Percentiles rank a stretch among this genome's conserved stretches.
Conservation (phyloP, 2,329 filamentous ascomycete species). For the Gyromitra esculenta region DNA sequence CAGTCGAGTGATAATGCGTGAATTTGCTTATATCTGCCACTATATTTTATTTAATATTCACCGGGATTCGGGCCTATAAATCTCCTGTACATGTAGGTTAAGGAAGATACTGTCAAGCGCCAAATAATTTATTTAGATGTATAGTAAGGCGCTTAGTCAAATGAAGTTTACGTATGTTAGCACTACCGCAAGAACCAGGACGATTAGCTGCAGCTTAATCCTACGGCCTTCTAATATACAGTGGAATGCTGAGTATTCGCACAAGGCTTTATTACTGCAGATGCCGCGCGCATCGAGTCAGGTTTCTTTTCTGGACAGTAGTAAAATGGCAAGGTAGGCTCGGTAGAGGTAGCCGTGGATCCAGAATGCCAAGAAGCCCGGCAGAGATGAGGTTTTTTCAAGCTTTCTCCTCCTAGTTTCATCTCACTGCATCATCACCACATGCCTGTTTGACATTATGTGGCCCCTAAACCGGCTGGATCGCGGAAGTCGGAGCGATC, state of each 20-base stretch:
- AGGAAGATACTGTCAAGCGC: background rate
- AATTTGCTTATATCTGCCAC: background rate
- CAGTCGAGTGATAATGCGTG: constrained; percentile 18
- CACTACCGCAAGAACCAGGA: background rate
- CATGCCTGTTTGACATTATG: constrained; percentile 26
- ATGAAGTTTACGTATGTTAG: background rate
- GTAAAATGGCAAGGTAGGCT: background rate
- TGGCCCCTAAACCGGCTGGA: constrained; percentile 20
- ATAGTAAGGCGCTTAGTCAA: background rate
- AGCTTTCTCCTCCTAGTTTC: constrained; percentile 9
- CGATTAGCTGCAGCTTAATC: background rate
- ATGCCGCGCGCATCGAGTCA: background rate
- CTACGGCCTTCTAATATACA: background rate
- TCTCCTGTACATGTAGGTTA: background rate
- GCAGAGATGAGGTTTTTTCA: background rate
- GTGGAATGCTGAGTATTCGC: background rate
- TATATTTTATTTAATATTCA: background rate
- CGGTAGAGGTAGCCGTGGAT: constrained; percentile 15
- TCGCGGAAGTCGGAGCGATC: constrained; percentile 13
- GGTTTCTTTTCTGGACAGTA: background rate
- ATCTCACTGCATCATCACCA: constrained; percentile 2
- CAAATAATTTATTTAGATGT: background rate
- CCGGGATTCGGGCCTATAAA: background rate
- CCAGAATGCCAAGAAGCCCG: constrained; percentile 16
- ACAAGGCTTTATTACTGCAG: background rate